A percentile compares a stretch with the other conserved stretches of the same genome.
These are phyloP conservation scores for Trichosanthes truncata DNA, from an alignment of 306 rosid species.

Conservation along the genomic window DNA sequence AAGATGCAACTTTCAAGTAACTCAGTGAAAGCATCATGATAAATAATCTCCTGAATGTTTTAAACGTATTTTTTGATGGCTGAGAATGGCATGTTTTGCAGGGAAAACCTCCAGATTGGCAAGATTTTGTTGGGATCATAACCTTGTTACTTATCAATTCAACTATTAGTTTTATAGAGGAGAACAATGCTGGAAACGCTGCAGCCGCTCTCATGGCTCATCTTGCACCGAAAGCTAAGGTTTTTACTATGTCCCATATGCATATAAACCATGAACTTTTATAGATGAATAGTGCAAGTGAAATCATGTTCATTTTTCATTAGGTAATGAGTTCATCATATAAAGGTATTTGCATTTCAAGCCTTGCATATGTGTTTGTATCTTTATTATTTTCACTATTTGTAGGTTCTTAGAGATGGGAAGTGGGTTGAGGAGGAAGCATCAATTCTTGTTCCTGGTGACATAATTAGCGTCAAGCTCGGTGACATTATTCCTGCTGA, in stretches of 20 bases:
- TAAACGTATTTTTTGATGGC: not conserved
- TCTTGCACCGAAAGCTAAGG: slow-evolving; percentile 83
- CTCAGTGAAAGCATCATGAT: not conserved
- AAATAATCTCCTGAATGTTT: not conserved
- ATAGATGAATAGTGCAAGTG: not conserved
- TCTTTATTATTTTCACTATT: not conserved
- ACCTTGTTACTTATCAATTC: slow-evolving; percentile 60
- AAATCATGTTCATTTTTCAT: not conserved
- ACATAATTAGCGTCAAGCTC: slow-evolving; percentile 60
- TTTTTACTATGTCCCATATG: not conserved
- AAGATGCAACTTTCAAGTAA: not conserved
- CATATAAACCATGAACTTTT: not conserved
- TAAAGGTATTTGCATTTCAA: not conserved
- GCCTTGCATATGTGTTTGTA: not conserved
- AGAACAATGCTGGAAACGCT: slow-evolving; percentile 87
- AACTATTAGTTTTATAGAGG: slow-evolving; percentile 77
- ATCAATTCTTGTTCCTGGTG: slow-evolving; percentile 74
- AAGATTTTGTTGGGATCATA: slow-evolving; percentile 71
- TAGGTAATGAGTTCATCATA: not conserved
- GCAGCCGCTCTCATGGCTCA: slow-evolving; percentile 85
- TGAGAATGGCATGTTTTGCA: slow-evolving; percentile 14
- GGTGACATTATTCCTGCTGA: slow-evolving; percentile 89
- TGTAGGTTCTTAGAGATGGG: slow-evolving; percentile 70
- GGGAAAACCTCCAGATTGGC: slow-evolving; percentile 87
- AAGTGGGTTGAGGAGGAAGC: slow-evolving; percentile 75